phyloP scores from a whole-genome alignment of 2,329 filamentous ascomycete genomes.

The Chrysosporium queenslandicum region DNA sequence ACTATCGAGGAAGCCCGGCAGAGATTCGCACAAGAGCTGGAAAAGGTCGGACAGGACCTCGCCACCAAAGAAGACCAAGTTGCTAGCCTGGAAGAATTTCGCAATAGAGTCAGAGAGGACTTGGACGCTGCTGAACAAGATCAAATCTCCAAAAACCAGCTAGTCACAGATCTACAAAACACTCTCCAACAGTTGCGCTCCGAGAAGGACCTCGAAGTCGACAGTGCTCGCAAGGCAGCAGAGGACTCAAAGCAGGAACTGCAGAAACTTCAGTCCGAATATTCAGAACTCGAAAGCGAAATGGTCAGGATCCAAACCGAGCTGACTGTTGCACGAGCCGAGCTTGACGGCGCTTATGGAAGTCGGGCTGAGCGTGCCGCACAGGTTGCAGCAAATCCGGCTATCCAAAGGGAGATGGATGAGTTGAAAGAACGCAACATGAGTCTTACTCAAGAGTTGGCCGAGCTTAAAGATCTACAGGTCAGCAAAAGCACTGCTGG shows the following conservation, averaged over 20 bases:
- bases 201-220: slow-evolving; percentile 27
- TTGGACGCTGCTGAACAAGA: slow-evolving; percentile 17
- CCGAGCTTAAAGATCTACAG: slow-evolving; percentile 31
- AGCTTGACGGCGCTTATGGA: slow-evolving; percentile 91
- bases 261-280: slow-evolving; percentile 39
- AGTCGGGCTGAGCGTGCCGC: slow-evolving; percentile 58
- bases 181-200: slow-evolving; percentile 22
- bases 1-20: slow-evolving; percentile 18
- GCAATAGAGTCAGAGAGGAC: slow-evolving; percentile 2
- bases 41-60: slow-evolving; percentile 20
- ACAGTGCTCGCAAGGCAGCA: slow-evolving; percentile 24
- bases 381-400: slow-evolving; percentile 51
- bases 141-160: slow-evolving; percentile 18
- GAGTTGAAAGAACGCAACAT: slow-evolving; percentile 43
- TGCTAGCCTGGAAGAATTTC: slow-evolving; percentile 17
- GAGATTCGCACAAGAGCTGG: slow-evolving; percentile 12
- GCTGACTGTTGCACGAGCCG: slow-evolving; percentile 79
- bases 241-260: slow-evolving; percentile 31
- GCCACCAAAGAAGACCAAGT: slow-evolving; percentile 18
- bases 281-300: slow-evolving; percentile 50
- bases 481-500: slow-evolving; percentile 19
- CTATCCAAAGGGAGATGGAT: slow-evolving; percentile 51
- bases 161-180: slow-evolving; percentile 18
- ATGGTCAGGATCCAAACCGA: slow-evolving; percentile 60
- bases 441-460: slow-evolving; percentile 40